These are phyloP conservation scores for Trametes coccinea DNA, from an alignment of 768 basidiomycete genomes.

Conservation along the genomic window DNA sequence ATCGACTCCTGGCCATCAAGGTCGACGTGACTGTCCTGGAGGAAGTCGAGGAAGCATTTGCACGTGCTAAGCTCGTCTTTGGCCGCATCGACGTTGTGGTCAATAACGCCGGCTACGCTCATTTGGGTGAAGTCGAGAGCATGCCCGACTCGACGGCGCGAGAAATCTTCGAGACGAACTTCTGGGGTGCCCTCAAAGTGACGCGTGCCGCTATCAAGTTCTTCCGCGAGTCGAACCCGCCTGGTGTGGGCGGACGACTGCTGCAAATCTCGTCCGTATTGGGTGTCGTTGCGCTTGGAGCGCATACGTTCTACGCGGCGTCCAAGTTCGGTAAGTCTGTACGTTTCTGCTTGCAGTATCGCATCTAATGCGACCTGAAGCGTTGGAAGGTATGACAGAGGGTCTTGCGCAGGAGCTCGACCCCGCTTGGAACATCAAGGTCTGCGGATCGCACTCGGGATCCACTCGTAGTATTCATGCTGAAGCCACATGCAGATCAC, in stretches of 20 bases:
- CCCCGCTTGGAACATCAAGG: conserved; percentile 40
- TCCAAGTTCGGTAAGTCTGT: conserved; percentile 6
- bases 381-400: conserved; percentile 35
- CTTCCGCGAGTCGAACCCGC: conserved; percentile 41
- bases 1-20: conserved; percentile 24
- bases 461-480: background rate
- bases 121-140: conserved; percentile 25
- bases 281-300: conserved; percentile 23
- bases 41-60: conserved; percentile 23
- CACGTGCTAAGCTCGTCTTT: conserved; percentile 15
- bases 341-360: too few relatives aligned
- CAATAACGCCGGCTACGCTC: conserved; percentile 28
- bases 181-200: conserved; percentile 33
- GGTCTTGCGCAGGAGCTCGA: conserved; percentile 34
- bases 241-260: conserved; percentile 34
- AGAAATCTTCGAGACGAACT: conserved; percentile 28
- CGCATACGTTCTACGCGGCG: conserved; percentile 16
- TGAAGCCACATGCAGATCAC: conserved; percentile 14
- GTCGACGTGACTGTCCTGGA: conserved; percentile 25
- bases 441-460: conserved; percentile 5
- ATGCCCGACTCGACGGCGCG: conserved; percentile 19
- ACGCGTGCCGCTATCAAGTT: conserved; percentile 34
- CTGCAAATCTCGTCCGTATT: conserved; percentile 36
- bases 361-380: conserved; percentile 17
- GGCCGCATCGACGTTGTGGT: conserved; percentile 32